These are phyloP conservation scores for Aspergillus incahuasiensis DNA, from an alignment of 495 filamentous ascomycete genomes.

Conservation along the genomic window DNA sequence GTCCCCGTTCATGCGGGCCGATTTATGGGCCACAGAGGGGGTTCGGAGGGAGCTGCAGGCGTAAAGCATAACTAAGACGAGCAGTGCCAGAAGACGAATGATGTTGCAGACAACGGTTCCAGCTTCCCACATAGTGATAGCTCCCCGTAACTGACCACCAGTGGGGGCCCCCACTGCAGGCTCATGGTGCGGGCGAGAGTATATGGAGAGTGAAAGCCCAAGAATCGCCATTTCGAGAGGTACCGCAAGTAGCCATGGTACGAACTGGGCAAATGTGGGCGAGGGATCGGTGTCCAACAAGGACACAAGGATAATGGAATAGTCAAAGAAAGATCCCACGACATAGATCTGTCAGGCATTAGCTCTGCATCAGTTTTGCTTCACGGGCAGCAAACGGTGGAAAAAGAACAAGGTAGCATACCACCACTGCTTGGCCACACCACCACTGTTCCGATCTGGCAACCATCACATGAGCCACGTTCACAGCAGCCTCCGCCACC, in stretches of 20 bases:
- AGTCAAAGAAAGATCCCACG: conserved; percentile 71
- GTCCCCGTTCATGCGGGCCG: conserved; percentile 25
- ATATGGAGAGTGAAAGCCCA: conserved; percentile 55
- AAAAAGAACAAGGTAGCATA: conserved; percentile 44
- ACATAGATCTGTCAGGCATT: conserved; percentile 64
- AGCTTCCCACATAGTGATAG: conserved; percentile 62
- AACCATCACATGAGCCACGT: conserved; percentile 70
- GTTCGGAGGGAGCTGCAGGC: conserved; percentile 43
- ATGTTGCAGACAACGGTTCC: conserved; percentile 55
- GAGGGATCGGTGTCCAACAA: conserved; percentile 73
- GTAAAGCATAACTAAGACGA: conserved; percentile 57
- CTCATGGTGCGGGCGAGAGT: conserved; percentile 56
- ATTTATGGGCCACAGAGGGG: conserved; percentile 24
- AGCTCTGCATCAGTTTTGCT: conserved; percentile 5
- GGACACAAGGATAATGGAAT: conserved; percentile 68
- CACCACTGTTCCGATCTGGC: conserved; percentile 72
- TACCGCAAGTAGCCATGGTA: conserved; percentile 66
- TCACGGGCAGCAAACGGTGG: conserved; percentile 1
- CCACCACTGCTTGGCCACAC: conserved; percentile 80
- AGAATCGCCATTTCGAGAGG: conserved; percentile 66
- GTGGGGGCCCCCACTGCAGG: conserved; percentile 52
- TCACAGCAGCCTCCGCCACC: conserved; percentile 65
- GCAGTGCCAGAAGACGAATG: conserved; percentile 56
- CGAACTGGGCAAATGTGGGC: conserved; percentile 66
- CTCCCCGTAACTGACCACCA: conserved; percentile 38